Evolutionary conservation across 371 early-diverging fungal species (phyloP), one percentile per base, ranked within the genome.

Genomic region (Mucor mucedo): DNA sequence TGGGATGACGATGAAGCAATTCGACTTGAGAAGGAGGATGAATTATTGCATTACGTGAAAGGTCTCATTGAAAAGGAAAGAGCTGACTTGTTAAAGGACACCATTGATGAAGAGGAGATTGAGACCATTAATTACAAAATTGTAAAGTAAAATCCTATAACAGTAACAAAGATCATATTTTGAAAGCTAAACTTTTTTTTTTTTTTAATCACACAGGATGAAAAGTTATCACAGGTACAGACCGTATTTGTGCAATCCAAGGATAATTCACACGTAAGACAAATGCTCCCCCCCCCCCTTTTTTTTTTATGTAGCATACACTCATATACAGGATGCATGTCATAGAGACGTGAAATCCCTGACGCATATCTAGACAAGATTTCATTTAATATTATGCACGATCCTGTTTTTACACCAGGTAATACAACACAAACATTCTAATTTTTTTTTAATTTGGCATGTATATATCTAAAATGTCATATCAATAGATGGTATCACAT

Each of bases 1-100:
- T 91, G 91, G 90, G 89, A 89, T 49, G 80, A 87, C 58, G 76
- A 79, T 32, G 86, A 85, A 53, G 78, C 76, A 2, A 76, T 81
- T 42, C 77, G 87, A 11, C 76, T 91, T 6, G 79, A 87, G 55
- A 71, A 78, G 10, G 87, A 87, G 21, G 83, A 83, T 5, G 89
- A 88, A 21, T 59, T 89, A 39, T 80, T 86, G 53, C 73, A 83
- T 33, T 91, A 89, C 64, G 77, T 92, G 13, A 79, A 80, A 27
- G 67, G 68, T 0, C 76, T 92, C 10, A 75, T 91, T 30, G 79
- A 87, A 40, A 66, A 79, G 55, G 89, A 89, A 55, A 73, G 85
- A 33, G 55, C 71, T 21, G 70, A 78, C 30, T 54, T 65, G 30
- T 56, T 75, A 13, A 42, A 50, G 29, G 60, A 57, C 9, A 39